Conservation (phyloP, 768 basidiomycete genomes). For the Boletus pseudo-olivaceus region DNA sequence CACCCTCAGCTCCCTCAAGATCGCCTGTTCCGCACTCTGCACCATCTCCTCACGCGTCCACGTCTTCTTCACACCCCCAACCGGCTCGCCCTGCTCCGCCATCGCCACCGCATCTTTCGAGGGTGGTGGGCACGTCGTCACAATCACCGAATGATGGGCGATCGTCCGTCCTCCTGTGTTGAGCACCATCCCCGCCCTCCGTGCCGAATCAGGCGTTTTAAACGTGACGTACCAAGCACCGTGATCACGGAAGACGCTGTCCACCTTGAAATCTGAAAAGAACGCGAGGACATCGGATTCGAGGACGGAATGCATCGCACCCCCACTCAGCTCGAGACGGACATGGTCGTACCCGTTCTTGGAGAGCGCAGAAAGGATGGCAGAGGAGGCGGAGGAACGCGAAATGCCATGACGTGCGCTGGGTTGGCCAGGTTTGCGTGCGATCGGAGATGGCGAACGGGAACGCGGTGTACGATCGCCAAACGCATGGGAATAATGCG, state of each 20-base stretch:
- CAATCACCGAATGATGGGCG: conserved; percentile 54
- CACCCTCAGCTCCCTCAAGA: conserved; percentile 52
- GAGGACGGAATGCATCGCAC: conserved; percentile 44
- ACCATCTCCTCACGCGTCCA: conserved; percentile 56
- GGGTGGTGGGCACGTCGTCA: conserved; percentile 43
- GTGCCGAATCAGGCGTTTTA: conserved; percentile 53
- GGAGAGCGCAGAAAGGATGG: conserved; percentile 43
- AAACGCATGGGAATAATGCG: conserved; percentile 13
- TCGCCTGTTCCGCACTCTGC: conserved; percentile 50
- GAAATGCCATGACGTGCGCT: conserved; percentile 21
- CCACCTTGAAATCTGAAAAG: conserved; percentile 67
- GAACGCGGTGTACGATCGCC: conserved; percentile 26
- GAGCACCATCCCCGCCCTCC: conserved; percentile 66
- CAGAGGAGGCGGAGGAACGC: conserved; percentile 19
- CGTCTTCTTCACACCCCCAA: conserved; percentile 36
- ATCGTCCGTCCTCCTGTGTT: conserved; percentile 48
- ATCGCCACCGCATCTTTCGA: conserved; percentile 33
- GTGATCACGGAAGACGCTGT: conserved; percentile 69
- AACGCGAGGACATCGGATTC: conserved; percentile 69
- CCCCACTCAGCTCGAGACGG: conserved; percentile 48
- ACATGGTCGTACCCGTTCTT: conserved; percentile 68
- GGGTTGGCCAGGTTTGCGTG: conserved; percentile 37
- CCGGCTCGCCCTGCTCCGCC: conserved; percentile 28
- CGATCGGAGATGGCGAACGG: conserved; percentile 41
- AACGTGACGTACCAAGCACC: conserved; percentile 84